Evolutionary conservation across 2,329 filamentous ascomycete species (phyloP), one percentile per base, ranked within the genome.

Genomic region (Paracoccidioides lutzii): DNA sequence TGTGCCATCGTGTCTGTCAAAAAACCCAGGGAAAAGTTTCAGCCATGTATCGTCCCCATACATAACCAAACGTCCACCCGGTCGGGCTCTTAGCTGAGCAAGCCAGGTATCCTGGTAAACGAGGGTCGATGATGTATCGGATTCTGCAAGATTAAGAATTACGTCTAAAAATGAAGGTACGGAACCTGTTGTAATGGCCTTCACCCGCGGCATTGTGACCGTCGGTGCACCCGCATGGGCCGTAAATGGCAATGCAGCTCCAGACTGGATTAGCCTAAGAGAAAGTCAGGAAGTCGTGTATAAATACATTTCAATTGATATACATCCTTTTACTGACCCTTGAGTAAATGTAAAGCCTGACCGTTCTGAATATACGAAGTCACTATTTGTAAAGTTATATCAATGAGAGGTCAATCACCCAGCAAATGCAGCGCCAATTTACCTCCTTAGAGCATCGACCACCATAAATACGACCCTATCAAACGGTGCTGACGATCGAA

Each of bases 21-120:
- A 98, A 50, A 86, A 89, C 14, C 81, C 82, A 0, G 93, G 93
- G 64, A 98, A 98, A 12, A 98, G 78, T 74, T 96, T 97, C 63
- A 98, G 75, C 94, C 93, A 98, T 22, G 93, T 98, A 69, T 98
- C 93, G 66, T 98, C 93, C 51, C 93, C 93, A 66, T 93, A 96
- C 85, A 98, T 93, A 67, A 96, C 76, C 59, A 97, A 77, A 64
- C 88, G 90, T 22, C 88, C 88, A 30, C 76, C 74, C 5, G 58
- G 61, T 64, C 82, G 85, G 40, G 83, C 82, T 69, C 85, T 91
- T 73, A 98, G 83, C 75, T 98, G 93, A 40, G 90, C 87, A 32
- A 98, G 80, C 91, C 94, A 98, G 37, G 90, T 95, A 68, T 98
- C 93, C 71, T 97, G 93, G 33, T 81, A 81, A 12, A 88, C 84